A percentile compares a stretch with the other conserved stretches of the same genome.
Conservation (phyloP, 768 basidiomycete species). For the Gymnopilus dilepis region DNA sequence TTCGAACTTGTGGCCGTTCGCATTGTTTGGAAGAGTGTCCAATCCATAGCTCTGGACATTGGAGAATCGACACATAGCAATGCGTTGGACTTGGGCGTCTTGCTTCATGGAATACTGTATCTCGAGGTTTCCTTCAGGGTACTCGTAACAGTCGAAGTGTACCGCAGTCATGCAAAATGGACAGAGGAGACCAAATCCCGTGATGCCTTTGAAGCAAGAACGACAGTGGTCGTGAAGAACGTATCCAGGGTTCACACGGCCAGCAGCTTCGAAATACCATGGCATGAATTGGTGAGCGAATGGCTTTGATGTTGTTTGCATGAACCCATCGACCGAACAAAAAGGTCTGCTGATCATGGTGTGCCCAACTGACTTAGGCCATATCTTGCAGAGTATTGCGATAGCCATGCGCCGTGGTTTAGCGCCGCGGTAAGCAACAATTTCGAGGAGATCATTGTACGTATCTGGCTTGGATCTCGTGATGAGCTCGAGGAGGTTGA, state of each 20-base stretch:
- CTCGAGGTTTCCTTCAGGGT: slow-evolving; percentile 64
- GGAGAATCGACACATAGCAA: slow-evolving; percentile 70
- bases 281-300: slow-evolving; percentile 70
- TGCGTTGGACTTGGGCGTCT: slow-evolving; percentile 54
- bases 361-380: slow-evolving; percentile 76
- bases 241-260: slow-evolving; percentile 34
- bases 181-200: slow-evolving; percentile 76
- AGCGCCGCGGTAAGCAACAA: slow-evolving; percentile 69
- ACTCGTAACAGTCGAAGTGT: slow-evolving; percentile 82
- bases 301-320: slow-evolving; percentile 29
- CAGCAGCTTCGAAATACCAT: slow-evolving; percentile 55
- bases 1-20: slow-evolving; percentile 56
- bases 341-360: slow-evolving; percentile 60
- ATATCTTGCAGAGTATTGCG: slow-evolving; percentile 60
- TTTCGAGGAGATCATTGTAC: slow-evolving; percentile 72
- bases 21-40: slow-evolving; percentile 23
- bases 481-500: slow-evolving; percentile 58
- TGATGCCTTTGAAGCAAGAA: slow-evolving; percentile 56
- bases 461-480: slow-evolving; percentile 66
- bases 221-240: slow-evolving; percentile 54
- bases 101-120: slow-evolving; percentile 54
- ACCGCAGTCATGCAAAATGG: slow-evolving; percentile 71
- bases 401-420: slow-evolving; percentile 61
- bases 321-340: slow-evolving; percentile 25
- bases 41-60: slow-evolving; percentile 42